These are phyloP conservation scores for Aphanomyces stellatus DNA, from an alignment of 352 stramenopile species.

Conservation along the genomic window DNA sequence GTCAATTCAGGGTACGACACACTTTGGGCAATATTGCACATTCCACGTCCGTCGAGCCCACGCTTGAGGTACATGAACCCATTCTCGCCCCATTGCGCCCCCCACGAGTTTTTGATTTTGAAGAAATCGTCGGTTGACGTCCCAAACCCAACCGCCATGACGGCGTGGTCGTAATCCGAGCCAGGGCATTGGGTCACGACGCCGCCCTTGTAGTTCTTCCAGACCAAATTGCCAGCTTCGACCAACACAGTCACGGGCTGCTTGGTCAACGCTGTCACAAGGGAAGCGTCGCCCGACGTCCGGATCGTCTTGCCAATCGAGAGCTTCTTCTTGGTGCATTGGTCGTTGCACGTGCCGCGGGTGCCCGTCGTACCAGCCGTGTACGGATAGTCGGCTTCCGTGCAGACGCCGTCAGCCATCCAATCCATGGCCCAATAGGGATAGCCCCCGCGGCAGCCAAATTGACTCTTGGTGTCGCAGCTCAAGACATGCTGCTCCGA, in stretches of 20 bases:
- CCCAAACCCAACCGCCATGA: constrained; percentile 43
- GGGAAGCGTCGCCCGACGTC: constrained; percentile 28
- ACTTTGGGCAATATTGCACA: neutral
- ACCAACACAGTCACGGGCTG: constrained; percentile 51
- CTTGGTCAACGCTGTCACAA: constrained; percentile 39
- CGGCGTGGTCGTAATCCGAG: constrained; percentile 38
- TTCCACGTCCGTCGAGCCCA: neutral
- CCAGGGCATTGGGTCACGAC: constrained; percentile 34
- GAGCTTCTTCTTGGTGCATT: neutral
- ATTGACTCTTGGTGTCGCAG: constrained; percentile 38
- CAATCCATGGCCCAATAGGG: constrained; percentile 52
- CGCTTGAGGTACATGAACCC: constrained; percentile 29
- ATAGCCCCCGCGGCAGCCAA: constrained; percentile 56
- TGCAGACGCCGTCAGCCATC: constrained; percentile 26
- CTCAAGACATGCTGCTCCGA: constrained; percentile 63
- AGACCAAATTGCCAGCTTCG: constrained; percentile 46
- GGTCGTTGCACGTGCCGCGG: neutral
- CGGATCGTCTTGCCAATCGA: constrained; percentile 20
- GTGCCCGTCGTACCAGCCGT: constrained; percentile 33
- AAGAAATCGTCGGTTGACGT: constrained; percentile 29
- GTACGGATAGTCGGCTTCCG: constrained; percentile 12
- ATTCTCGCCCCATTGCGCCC: constrained; percentile 48
- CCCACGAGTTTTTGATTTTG: constrained; percentile 69
- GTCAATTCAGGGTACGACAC: neutral
- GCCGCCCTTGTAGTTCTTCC: constrained; percentile 53